A percentile compares a stretch with the other conserved stretches of the same genome.
These are phyloP conservation scores for Fusarium veterinarium DNA, from an alignment of 2,329 filamentous ascomycete genomes.

Conservation along the genomic window DNA sequence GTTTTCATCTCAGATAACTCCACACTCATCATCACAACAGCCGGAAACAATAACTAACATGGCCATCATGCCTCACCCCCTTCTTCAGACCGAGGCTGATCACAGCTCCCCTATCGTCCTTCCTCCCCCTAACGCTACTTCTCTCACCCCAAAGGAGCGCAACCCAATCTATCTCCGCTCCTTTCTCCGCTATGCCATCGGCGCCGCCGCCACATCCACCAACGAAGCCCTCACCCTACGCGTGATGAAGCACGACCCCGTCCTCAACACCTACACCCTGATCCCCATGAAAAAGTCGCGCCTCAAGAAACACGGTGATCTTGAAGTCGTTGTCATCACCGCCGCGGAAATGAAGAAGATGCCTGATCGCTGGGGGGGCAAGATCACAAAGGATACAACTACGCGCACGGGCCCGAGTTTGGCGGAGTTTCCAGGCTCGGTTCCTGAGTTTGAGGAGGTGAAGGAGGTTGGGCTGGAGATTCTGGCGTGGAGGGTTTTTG, in stretches of 20 bases:
- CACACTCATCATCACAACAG: background rate
- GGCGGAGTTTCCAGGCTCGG: accelerated
- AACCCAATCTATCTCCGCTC: background rate
- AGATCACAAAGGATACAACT: accelerated
- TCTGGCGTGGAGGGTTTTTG: background rate
- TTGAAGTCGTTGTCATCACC: background rate
- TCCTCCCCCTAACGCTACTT: too few relatives aligned
- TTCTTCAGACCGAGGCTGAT: background rate
- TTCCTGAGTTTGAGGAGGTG: accelerated
- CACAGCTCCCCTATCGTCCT: too few relatives aligned
- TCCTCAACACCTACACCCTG: background rate
- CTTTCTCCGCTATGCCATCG: background rate
- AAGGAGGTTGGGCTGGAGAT: background rate
- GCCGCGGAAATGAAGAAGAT: background rate
- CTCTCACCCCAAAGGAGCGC: background rate
- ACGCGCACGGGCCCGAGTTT: background rate
- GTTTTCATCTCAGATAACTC: background rate
- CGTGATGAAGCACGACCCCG: background rate
- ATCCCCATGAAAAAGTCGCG: accelerated
- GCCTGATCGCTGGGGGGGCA: background rate
- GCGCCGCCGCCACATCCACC: background rate
- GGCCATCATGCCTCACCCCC: background rate
- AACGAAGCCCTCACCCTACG: background rate
- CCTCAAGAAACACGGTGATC: background rate
- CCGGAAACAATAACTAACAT: background rate